Evolutionary conservation across 1,139 yeast genomes (phyloP).

Genomic region (Candida smagusa): DNA sequence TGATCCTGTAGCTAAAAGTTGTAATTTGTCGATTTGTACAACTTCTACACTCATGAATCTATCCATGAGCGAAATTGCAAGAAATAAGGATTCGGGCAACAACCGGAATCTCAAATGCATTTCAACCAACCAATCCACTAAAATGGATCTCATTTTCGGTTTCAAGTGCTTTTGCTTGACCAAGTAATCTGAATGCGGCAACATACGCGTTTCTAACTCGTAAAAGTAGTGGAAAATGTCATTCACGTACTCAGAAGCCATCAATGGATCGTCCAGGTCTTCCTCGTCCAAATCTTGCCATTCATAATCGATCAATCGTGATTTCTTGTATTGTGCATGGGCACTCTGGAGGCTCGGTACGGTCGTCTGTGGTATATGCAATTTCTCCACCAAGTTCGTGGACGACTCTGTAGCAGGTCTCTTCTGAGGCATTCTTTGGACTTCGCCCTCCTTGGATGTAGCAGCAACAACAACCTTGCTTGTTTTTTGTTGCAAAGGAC

Average conservation of each 20-base stretch:
- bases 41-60: constrained; percentile 78
- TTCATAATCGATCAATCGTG: constrained; percentile 46
- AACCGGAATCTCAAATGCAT: constrained; percentile 85
- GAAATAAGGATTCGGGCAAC: constrained; percentile 84
- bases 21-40: constrained; percentile 81
- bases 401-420: constrained; percentile 57
- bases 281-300: constrained; percentile 95
- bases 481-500: constrained; percentile 26
- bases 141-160: constrained; percentile 83
- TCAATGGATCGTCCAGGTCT: constrained; percentile 86
- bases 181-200: constrained; percentile 77
- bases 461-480: background rate
- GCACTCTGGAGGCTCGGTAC: constrained; percentile 12
- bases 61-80: constrained; percentile 89
- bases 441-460: constrained; percentile 12
- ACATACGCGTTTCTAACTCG: constrained; percentile 67
- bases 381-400: constrained; percentile 46
- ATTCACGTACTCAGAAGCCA: constrained; percentile 90
- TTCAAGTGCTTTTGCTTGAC: constrained; percentile 72
- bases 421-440: constrained; percentile 51
- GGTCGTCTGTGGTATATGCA: constrained; percentile 12
- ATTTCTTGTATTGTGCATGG: constrained; percentile 23
- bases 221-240: constrained; percentile 83
- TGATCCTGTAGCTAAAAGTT: constrained; percentile 86
- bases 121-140: constrained; percentile 94